Percentiles rank a stretch among this genome's conserved stretches.
These are phyloP conservation scores for Reutealis trisperma DNA, from an alignment of 345 rosid species.

Conservation along the genomic window DNA sequence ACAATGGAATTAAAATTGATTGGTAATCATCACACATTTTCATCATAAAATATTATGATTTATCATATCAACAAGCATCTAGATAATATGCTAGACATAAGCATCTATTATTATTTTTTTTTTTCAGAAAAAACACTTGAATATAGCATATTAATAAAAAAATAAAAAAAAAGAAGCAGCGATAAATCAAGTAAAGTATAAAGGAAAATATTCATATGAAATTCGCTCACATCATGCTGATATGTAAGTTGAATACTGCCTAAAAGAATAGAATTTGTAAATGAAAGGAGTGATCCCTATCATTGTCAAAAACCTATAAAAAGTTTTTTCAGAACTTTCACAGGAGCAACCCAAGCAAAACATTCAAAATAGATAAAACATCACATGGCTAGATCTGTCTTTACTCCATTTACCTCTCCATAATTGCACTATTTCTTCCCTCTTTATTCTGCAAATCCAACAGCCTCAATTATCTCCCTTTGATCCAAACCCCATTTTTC, in stretches of 20 bases:
- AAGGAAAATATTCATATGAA: too few species aligned
- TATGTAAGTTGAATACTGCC: not conserved
- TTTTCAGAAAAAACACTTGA: too few species aligned
- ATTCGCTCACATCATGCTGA: too few species aligned
- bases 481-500: not conserved
- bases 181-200: too few species aligned
- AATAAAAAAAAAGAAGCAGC: too few species aligned
- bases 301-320: not conserved
- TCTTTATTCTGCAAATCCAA: not conserved
- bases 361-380: not conserved
- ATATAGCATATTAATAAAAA: too few species aligned
- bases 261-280: not conserved
- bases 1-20: too few species aligned
- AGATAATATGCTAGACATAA: not conserved
- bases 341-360: not conserved
- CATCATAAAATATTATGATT: too few species aligned
- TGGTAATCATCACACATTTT: too few species aligned
- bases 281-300: not conserved
- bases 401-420: not conserved
- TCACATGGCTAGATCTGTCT: slow-evolving; percentile 32
- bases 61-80: too few species aligned
- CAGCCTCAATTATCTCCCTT: not conserved
- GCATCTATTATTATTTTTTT: not conserved
- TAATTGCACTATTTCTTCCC: slow-evolving; percentile 7
- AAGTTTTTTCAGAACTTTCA: not conserved